A percentile compares a stretch with the other conserved stretches of the same genome.
Evolutionary conservation across 257 asterid genomes (phyloP).

Genomic region (Paraleonurus japonicus): DNA sequence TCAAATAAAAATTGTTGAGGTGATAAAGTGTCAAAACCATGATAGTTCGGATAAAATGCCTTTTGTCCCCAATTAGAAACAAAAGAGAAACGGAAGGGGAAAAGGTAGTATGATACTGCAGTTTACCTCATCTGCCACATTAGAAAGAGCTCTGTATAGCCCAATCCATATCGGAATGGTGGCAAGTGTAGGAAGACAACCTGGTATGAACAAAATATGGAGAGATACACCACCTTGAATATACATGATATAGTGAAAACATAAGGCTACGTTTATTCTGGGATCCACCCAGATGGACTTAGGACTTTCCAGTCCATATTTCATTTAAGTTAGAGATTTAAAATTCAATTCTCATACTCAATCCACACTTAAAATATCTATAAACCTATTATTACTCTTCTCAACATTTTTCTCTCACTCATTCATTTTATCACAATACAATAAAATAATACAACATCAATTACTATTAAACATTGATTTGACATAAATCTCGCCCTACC

Average conservation of each 20-base stretch:
- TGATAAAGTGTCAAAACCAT: neutral
- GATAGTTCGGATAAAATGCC: neutral
- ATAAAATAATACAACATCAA: no score
- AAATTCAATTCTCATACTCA: no score
- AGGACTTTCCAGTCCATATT: no score
- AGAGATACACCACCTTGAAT: conserved; percentile 3
- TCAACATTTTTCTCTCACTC: no score
- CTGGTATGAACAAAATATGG: conserved; percentile 37
- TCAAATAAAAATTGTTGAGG: neutral
- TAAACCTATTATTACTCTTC: no score
- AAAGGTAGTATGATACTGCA: neutral
- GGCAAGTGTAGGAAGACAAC: conserved; percentile 98
- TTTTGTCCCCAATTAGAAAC: neutral
- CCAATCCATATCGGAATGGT: conserved; percentile 99
- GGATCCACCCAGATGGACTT: no score
- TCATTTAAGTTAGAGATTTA: no score
- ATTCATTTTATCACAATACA: no score
- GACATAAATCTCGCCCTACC: no score
- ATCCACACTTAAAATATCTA: no score
- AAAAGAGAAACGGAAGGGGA: conserved; percentile 3
- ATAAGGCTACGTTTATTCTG: no score
- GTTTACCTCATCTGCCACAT: conserved; percentile 94
- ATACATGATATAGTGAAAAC: neutral
- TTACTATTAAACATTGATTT: no score
- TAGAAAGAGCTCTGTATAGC: conserved; percentile 96